Evolutionary conservation across 2,329 filamentous ascomycete species (phyloP).

Genomic region (Talaromyces piceae): DNA sequence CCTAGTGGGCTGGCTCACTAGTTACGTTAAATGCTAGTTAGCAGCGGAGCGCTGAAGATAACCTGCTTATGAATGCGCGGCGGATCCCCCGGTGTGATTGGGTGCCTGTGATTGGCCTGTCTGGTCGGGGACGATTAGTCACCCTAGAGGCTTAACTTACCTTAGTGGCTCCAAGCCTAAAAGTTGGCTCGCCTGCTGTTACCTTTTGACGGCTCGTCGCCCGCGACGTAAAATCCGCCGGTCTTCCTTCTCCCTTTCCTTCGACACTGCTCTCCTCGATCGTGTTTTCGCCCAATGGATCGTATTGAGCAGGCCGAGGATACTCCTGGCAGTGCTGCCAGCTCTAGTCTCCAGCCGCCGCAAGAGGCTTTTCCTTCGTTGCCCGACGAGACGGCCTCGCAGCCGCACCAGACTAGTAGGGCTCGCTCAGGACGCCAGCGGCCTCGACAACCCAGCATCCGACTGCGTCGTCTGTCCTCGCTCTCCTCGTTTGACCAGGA

Average conservation of each 20-base stretch:
- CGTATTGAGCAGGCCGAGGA: conserved; percentile 28
- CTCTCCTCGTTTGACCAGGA: conserved; percentile 5
- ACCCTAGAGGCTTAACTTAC: too few relatives aligned
- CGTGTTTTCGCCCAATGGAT: conserved; percentile 24
- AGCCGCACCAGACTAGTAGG: background rate
- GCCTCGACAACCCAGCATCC: conserved; percentile 15
- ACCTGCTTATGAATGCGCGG: background rate
- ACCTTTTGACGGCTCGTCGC: background rate
- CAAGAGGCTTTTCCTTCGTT: conserved; percentile 13
- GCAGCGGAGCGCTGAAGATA: too few relatives aligned
- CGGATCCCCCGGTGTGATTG: background rate
- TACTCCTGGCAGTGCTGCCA: conserved; percentile 12
- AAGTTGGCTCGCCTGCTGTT: background rate
- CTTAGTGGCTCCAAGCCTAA: background rate
- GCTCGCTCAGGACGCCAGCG: background rate
- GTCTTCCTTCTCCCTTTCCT: background rate
- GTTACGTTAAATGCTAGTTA: too few relatives aligned
- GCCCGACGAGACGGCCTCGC: conserved; percentile 8
- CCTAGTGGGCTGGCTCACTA: too few relatives aligned
- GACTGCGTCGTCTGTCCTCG: conserved; percentile 15
- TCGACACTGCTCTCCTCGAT: background rate
- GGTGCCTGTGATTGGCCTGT: background rate
- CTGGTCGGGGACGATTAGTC: too few relatives aligned
- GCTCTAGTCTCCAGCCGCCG: conserved; percentile 3
- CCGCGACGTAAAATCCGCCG: background rate